phyloP scores from a whole-genome alignment of 139 green algal species.

The Zygnema cylindricum region DNA sequence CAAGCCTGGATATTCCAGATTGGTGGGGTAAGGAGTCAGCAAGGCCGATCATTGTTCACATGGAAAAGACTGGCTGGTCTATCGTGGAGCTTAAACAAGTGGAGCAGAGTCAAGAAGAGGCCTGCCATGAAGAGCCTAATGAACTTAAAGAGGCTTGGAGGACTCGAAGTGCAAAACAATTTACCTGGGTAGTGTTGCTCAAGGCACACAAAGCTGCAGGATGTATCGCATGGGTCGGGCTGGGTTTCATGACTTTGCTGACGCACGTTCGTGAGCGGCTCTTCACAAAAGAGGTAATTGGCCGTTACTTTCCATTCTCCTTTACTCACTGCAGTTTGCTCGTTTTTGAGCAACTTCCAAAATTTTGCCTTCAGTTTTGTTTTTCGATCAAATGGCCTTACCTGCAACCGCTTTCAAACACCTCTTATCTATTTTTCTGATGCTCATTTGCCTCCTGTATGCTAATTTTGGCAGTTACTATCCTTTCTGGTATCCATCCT shows the following conservation, averaged over 20 bases:
- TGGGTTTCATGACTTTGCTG: constrained; percentile 14
- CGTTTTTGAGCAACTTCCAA: too few species aligned
- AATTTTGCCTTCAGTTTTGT: too few species aligned
- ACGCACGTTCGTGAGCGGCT: constrained; percentile 18
- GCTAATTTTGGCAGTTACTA: too few species aligned
- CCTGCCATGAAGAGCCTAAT: background rate
- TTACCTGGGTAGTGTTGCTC: constrained; percentile 45
- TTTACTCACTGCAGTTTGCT: background rate
- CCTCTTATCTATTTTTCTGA: too few species aligned
- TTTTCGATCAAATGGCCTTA: too few species aligned
- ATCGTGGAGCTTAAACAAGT: constrained; percentile 15
- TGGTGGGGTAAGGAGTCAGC: background rate
- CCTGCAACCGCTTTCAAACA: too few species aligned
- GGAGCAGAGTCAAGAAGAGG: constrained; percentile 6
- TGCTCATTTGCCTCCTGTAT: too few species aligned
- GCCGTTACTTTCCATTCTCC: background rate
- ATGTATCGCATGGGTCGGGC: constrained; percentile 38
- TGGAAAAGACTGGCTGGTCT: constrained; percentile 18
- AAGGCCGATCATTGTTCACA: constrained; percentile 17
- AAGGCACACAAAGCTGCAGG: constrained; percentile 49
- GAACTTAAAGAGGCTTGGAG: background rate
- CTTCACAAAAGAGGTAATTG: constrained; percentile 19
- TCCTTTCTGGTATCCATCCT: too few species aligned
- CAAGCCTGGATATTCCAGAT: background rate
- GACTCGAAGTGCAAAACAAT: constrained; percentile 40